Base-by-base conservation (phyloP, 2,329 filamentous ascomycete genomes). In the Westerdykella aurantiaca region DNA sequence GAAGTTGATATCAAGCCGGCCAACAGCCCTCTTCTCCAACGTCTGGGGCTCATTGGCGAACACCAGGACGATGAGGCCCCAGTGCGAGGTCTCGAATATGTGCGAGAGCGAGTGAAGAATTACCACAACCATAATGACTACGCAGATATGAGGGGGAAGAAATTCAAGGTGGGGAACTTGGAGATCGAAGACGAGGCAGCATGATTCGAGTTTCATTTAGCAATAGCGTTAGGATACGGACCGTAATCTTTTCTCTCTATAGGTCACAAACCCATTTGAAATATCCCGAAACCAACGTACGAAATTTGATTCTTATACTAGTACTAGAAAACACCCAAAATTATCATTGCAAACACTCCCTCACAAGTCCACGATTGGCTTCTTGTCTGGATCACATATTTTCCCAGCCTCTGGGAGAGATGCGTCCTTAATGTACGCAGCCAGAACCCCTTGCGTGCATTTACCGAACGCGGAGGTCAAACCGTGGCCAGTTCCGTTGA, bases 171-270 rank as follows among this genome's bases (percentile, higher is more conserved):
- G 5, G 67, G 68, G 1, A 61, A 68, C 41, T 42, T 71, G 43
- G 66, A 69, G 39, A 69, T 72, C 40, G 67, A 71, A 22, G 68
- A 70, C 38, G 66, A 71, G 45, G 68, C 66, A 6, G 45, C 44
- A 10, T 62, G 33, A 42, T 33, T 33, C 6, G 18, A 21, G 18
- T 21, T 6, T 4, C 18, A 21, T 21, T 21, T 21, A 6, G 4
- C 18, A 21, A 21, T 21, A 21, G 18, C 6, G 18, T 21, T 21
- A 21, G 18, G 18, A 6, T 21, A 21, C 18, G 4, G 6, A 21
- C 18, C 18, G 4, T 21, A 21, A n/a, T n/a, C n/a, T 21, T 21
- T 21, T 21, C 18, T 21, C 6, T 21, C 18, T 21, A 4, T 21
- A 25, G 10, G 10, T 29, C 25, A 29, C 11, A 29, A 29, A 9